Conservation (phyloP, 1,284 basidiomycete species). For the Boletus sp. region DNA sequence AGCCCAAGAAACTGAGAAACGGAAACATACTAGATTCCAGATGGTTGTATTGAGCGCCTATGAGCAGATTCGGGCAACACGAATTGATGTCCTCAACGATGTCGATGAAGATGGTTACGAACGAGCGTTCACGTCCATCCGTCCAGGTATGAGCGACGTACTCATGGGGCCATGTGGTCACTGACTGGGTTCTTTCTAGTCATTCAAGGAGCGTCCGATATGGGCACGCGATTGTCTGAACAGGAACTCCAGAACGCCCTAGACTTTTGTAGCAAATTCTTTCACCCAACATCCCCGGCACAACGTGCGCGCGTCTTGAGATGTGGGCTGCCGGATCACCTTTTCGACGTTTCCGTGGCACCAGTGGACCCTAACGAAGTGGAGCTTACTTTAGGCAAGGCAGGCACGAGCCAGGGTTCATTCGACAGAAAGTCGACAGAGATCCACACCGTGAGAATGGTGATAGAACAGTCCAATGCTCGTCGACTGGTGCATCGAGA, state of each 20-base stretch:
- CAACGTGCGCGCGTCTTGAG: slow-evolving; percentile 35
- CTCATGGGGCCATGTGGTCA: background rate
- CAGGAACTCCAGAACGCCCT: slow-evolving; percentile 64
- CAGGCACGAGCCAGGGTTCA: slow-evolving; percentile 1
- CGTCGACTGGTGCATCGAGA: slow-evolving; percentile 51
- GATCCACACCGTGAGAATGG: slow-evolving; percentile 40
- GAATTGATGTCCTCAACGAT: slow-evolving; percentile 48
- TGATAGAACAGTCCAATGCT: slow-evolving; percentile 54
- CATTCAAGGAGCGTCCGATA: slow-evolving; percentile 72
- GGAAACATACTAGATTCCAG: slow-evolving; percentile 45
- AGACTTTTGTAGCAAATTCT: slow-evolving; percentile 59
- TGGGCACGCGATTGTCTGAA: slow-evolving; percentile 67
- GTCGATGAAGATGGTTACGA: slow-evolving; percentile 59
- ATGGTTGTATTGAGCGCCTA: slow-evolving; percentile 64
- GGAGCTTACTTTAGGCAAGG: slow-evolving; percentile 27
- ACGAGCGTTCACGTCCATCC: slow-evolving; percentile 52
- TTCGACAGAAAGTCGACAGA: slow-evolving; percentile 23
- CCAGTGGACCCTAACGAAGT: slow-evolving; percentile 45
- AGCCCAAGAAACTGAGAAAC: background rate
- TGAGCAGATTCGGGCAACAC: slow-evolving; percentile 57
- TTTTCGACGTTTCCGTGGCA: slow-evolving; percentile 48
- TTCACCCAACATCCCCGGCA: slow-evolving; percentile 56
- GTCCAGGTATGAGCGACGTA: slow-evolving; percentile 43
- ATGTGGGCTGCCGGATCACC: slow-evolving; percentile 28
- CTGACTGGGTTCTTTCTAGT: slow-evolving; percentile 41